Conservation (phyloP, 1,139 yeast species). For the Wickerhamomyces sp. region DNA sequence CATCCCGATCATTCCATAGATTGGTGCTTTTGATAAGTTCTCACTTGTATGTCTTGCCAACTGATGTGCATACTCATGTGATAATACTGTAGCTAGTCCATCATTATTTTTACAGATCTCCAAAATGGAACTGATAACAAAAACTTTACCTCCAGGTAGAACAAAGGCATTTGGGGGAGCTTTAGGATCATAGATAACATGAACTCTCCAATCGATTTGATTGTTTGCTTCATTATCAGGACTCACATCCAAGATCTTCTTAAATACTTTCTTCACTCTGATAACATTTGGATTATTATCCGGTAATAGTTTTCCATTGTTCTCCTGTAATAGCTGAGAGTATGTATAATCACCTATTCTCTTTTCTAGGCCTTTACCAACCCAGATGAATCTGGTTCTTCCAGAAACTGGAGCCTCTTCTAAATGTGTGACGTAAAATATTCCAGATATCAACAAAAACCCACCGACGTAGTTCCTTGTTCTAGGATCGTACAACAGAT, state of each 20-base stretch:
- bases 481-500: constrained; percentile 21
- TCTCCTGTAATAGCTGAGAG: constrained; percentile 50
- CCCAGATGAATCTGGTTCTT: constrained; percentile 67
- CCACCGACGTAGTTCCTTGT: constrained; percentile 24
- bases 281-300: constrained; percentile 48
- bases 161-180: constrained; percentile 94
- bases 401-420: constrained; percentile 83
- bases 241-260: constrained; percentile 58
- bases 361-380: constrained; percentile 62
- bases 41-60: constrained; percentile 91
- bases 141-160: constrained; percentile 92
- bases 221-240: constrained; percentile 33
- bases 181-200: constrained; percentile 66
- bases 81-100: constrained; percentile 87
- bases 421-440: constrained; percentile 58
- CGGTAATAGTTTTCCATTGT: constrained; percentile 43
- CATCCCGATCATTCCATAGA: constrained; percentile 47
- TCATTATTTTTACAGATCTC: constrained; percentile 79
- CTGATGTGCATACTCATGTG: constrained; percentile 93
- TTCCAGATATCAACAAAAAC: constrained; percentile 30
- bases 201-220: constrained; percentile 64
- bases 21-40: constrained; percentile 61
- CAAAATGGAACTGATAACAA: constrained; percentile 75
- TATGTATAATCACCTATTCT: constrained; percentile 69
- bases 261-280: constrained; percentile 56